These are phyloP conservation scores for Saccharomyces hybrid DNA, from an alignment of 1,139 yeast genomes.

Conservation along the genomic window DNA sequence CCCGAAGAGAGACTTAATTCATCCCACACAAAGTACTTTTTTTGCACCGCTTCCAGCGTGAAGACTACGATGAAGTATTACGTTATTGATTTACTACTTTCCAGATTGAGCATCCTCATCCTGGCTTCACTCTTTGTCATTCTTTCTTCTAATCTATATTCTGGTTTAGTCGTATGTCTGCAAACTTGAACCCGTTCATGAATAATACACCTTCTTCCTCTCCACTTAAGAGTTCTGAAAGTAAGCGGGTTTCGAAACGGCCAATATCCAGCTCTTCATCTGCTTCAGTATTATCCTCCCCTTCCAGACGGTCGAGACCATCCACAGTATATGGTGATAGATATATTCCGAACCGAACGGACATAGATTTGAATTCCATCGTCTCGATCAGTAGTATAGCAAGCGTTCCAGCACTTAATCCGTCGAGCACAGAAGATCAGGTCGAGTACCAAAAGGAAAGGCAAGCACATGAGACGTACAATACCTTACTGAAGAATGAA, in stretches of 20 bases:
- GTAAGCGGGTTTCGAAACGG: conserved; percentile 19
- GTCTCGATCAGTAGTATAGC: conserved; percentile 44
- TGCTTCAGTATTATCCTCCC: conserved; percentile 25
- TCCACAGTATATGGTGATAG: conserved; percentile 56
- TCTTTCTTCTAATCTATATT: neutral
- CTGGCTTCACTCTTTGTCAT: neutral
- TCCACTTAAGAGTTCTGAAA: conserved; percentile 18
- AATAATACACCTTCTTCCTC: conserved; percentile 30
- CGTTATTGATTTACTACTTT: neutral
- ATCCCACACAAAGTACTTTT: neutral
- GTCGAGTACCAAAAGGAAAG: conserved; percentile 61
- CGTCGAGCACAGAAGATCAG: conserved; percentile 44
- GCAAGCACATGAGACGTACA: conserved; percentile 82
- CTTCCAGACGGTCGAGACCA: conserved; percentile 26
- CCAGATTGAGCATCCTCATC: neutral
- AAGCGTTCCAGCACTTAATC: conserved; percentile 19
- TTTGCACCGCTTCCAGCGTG: neutral
- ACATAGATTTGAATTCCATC: conserved; percentile 84
- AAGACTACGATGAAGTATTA: neutral
- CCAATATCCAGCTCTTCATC: conserved; percentile 19
- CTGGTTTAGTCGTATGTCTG: conserved; percentile 8
- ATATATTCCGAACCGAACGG: conserved; percentile 79
- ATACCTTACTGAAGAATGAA: conserved; percentile 80
- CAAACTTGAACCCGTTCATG: conserved; percentile 26
- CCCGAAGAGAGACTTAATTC: neutral